Percentiles rank a stretch among this genome's conserved stretches.
phyloP scores from a whole-genome alignment of 441 rosid genomes.

The Erodium texanum region DNA sequence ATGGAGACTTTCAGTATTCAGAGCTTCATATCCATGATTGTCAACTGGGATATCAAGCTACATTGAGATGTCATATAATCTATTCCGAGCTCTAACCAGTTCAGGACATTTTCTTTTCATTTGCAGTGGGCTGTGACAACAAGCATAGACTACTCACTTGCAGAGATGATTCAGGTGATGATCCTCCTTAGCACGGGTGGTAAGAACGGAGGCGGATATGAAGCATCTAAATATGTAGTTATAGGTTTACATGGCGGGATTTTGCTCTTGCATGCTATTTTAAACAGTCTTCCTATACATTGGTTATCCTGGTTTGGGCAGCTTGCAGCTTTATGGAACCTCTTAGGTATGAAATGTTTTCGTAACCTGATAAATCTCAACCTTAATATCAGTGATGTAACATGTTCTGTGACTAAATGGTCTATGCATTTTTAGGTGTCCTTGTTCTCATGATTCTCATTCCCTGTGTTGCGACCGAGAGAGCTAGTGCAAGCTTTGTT shows the following conservation, averaged over 20 bases:
- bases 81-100: slow-evolving; percentile 16
- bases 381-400: neutral
- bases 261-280: slow-evolving; percentile 57
- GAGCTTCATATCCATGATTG: slow-evolving; percentile 13
- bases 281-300: slow-evolving; percentile 79
- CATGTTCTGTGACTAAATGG: neutral
- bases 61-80: slow-evolving; percentile 13
- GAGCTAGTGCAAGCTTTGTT: slow-evolving; percentile 80
- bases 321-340: slow-evolving; percentile 90
- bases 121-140: slow-evolving; percentile 97
- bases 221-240: slow-evolving; percentile 72
- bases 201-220: slow-evolving; percentile 81
- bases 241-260: slow-evolving; percentile 71
- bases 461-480: slow-evolving; percentile 70
- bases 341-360: slow-evolving; percentile 37
- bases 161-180: slow-evolving; percentile 81
- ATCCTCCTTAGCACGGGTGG: slow-evolving; percentile 89
- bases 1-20: slow-evolving; percentile 4
- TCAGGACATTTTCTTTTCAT: slow-evolving; percentile 2
- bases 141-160: slow-evolving; percentile 82
- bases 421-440: slow-evolving; percentile 45
- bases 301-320: slow-evolving; percentile 75
- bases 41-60: slow-evolving; percentile 1
- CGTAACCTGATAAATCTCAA: neutral
- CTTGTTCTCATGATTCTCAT: slow-evolving; percentile 70